Evolutionary conservation across 106 monocot genomes (phyloP), one percentile per base, ranked within the genome.

Genomic region (Allium sativum): DNA sequence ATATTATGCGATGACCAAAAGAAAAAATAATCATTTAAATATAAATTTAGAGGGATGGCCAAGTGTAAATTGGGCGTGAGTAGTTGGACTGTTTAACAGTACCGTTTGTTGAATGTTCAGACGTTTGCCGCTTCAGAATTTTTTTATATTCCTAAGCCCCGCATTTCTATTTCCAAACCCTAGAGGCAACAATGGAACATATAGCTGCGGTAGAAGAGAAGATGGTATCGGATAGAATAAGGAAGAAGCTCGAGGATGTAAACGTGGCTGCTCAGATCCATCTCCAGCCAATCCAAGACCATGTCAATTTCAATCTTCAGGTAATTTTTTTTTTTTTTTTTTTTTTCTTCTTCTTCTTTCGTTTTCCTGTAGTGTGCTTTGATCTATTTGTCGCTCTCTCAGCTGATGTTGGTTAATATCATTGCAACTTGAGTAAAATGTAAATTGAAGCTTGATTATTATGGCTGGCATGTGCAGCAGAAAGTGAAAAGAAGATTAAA

Each of bases 271-370:
- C 78, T 0, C 74, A 84, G 64, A 64, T 53, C 55, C 84, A 84
- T 53, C 84, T 89, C 77, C 47, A 71, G 18, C 66, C 71, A 46
- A 77, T 88, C 69, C 83, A 88, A 63, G 87, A 88, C 45, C 81
- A 89, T 48, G 88, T 89, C 67, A 89, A 89, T 54, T 89, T 89
- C 84, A 81, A 55, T 40, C 84, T 89, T 60, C 88, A 89, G 80
- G 88, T 78, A 31, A 55, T 55, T 17, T 42, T 19, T 9, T 9
- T 45, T 17, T 6, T 42, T n/a, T 17, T 52, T n/a, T 58, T 50
- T 50, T 11, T 50, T 50, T 50, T 50, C 48, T 58, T 50, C 8
- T 11, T 50, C 8, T 50, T 50, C 48, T 6, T 50, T 31, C 31
- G 31, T 31, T 31, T 31, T 2, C 31, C 31, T 31, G 31, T 31